phyloP scores from a whole-genome alignment of 176 grass and related monocot species.

The Raddia distichophylla region DNA sequence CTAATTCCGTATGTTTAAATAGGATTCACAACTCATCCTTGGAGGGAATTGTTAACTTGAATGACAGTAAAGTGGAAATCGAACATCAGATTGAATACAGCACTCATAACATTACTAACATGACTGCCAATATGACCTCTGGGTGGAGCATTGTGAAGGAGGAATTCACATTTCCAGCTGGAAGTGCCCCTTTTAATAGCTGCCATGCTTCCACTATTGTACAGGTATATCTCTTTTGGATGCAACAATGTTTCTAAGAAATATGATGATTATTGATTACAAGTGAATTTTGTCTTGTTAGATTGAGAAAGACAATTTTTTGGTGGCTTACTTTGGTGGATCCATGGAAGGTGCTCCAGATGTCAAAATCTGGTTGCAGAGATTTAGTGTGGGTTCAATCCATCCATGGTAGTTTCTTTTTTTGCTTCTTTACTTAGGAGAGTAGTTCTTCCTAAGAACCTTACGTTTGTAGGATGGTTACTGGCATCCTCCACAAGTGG shows the following conservation, averaged over 20 bases:
- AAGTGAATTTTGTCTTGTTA: slow-evolving; percentile 45
- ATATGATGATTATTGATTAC: neutral
- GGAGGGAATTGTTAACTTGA: slow-evolving; percentile 20
- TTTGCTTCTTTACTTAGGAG: slow-evolving; percentile 5
- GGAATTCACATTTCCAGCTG: slow-evolving; percentile 52
- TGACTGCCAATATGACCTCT: slow-evolving; percentile 33
- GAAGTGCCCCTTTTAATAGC: slow-evolving; percentile 55
- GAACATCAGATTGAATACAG: slow-evolving; percentile 25
- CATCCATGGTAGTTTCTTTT: slow-evolving; percentile 14
- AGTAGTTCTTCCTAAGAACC: slow-evolving; percentile 7
- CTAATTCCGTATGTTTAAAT: neutral
- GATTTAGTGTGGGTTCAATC: slow-evolving; percentile 69
- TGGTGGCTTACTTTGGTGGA: slow-evolving; percentile 95
- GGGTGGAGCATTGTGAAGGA: slow-evolving; percentile 62
- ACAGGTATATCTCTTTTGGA: slow-evolving; percentile 41
- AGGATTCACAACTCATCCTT: slow-evolving; percentile 1
- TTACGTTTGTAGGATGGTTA: slow-evolving; percentile 62
- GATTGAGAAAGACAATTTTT: slow-evolving; percentile 58
- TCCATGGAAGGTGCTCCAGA: slow-evolving; percentile 77
- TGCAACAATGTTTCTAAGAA: neutral
- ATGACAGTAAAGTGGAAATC: slow-evolving; percentile 14
- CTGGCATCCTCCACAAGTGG: slow-evolving; percentile 71
- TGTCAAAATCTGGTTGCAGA: slow-evolving; percentile 96
- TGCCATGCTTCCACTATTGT: slow-evolving; percentile 90
- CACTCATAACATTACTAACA: slow-evolving; percentile 31